phyloP scores from a whole-genome alignment of 1,139 yeast genomes.

The Protomyces lactucae-debilis region DNA sequence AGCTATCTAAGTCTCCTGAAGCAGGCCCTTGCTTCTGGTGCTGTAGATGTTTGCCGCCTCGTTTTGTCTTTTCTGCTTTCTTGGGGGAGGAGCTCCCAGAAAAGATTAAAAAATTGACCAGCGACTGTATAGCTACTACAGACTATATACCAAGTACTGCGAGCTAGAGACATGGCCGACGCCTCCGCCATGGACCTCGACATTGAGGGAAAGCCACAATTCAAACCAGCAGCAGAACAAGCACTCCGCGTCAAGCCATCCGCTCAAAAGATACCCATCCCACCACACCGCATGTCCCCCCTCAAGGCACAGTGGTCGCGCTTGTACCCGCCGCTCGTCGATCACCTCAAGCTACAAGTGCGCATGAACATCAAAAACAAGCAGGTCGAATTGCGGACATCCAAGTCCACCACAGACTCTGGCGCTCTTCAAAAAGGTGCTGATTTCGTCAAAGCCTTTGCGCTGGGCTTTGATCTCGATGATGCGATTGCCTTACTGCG shows the following conservation, averaged over 20 bases:
- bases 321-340: constrained; percentile 91
- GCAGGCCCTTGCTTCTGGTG: too few species aligned
- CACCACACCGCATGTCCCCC: constrained; percentile 96
- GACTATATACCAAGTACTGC: neutral
- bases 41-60: too few species aligned
- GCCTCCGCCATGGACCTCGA: constrained; percentile 54
- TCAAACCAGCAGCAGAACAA: constrained; percentile 57
- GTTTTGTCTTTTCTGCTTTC: too few species aligned
- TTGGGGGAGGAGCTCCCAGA: too few species aligned
- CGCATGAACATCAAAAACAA: constrained; percentile 80
- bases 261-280: constrained; percentile 83
- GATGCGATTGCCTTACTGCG: constrained; percentile 93
- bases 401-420: constrained; percentile 75
- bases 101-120: neutral
- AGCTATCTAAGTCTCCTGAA: neutral
- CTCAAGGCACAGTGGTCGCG: constrained; percentile 85
- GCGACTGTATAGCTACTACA: neutral
- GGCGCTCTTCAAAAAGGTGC: constrained; percentile 98
- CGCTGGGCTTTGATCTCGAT: constrained; percentile 92
- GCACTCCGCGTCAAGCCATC: constrained; percentile 74
- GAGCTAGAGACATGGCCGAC: constrained; percentile 30
- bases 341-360: constrained; percentile 87
- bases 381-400: constrained; percentile 82
- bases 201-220: constrained; percentile 84
- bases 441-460: constrained; percentile 89